Percentiles rank a stretch among this genome's conserved stretches.
Evolutionary conservation across 139 green algal species (phyloP).

Genomic region (Picochlorum sp.): DNA sequence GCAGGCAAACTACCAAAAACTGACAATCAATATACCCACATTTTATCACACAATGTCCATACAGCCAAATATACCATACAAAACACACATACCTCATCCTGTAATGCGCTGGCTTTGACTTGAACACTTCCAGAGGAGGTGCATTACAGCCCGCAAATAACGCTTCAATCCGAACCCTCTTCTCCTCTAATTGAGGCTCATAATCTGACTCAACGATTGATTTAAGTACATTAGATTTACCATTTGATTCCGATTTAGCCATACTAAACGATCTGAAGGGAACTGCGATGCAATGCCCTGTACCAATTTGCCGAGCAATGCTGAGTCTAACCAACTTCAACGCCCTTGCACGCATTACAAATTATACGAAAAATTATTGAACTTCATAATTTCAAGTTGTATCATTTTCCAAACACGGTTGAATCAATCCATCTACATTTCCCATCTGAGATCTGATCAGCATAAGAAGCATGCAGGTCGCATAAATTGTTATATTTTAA

Average conservation of each 20-base stretch:
- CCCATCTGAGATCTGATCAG: no score
- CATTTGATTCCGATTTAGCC: neutral
- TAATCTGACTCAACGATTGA: constrained; percentile 26
- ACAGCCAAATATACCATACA: constrained; percentile 50
- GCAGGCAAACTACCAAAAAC: no score
- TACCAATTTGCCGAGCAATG: neutral
- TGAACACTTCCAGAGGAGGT: constrained; percentile 40
- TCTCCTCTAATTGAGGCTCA: constrained; percentile 42
- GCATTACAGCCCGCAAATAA: constrained; percentile 40
- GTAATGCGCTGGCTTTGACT: constrained; percentile 41
- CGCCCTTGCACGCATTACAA: neutral
- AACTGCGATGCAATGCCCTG: no score
- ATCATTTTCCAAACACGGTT: no score
- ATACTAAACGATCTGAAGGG: no score
- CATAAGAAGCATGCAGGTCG: no score
- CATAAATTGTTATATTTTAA: no score
- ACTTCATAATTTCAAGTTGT: no score
- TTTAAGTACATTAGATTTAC: neutral
- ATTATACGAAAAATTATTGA: constrained; percentile 1
- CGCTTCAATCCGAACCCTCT: constrained; percentile 22
- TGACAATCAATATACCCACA: constrained; percentile 28
- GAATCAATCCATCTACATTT: no score
- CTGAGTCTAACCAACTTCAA: no score
- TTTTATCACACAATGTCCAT: constrained; percentile 61
- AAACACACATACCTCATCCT: constrained; percentile 57